Evolutionary conservation across 2,329 filamentous ascomycete genomes (phyloP).

Genomic region (Ceratocystiopsis minuta): DNA sequence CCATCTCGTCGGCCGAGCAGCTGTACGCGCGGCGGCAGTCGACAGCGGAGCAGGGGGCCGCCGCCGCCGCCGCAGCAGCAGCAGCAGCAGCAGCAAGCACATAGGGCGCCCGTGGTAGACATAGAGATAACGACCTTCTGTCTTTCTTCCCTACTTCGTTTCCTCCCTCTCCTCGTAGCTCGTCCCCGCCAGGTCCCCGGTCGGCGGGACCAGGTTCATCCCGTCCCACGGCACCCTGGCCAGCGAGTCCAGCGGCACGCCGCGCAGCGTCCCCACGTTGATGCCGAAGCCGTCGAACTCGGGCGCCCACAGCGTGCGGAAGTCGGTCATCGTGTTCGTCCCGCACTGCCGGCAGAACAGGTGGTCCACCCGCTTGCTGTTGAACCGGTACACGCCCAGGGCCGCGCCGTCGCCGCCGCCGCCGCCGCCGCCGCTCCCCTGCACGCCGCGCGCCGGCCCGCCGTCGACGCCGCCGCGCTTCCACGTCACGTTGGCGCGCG

Average conservation of each 20-base stretch:
- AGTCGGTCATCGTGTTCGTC: slow-evolving; percentile 28
- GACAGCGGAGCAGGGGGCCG: background rate
- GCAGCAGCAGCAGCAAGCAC: background rate
- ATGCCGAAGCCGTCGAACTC: slow-evolving; percentile 21
- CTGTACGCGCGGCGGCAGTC: slow-evolving; percentile 22
- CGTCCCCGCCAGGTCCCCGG: slow-evolving; percentile 20
- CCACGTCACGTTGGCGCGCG: slow-evolving; percentile 22
- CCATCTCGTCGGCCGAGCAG: slow-evolving; percentile 69
- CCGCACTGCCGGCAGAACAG: slow-evolving; percentile 31
- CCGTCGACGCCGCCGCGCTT: slow-evolving; percentile 18
- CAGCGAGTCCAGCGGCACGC: slow-evolving; percentile 22
- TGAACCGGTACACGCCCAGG: slow-evolving; percentile 24
- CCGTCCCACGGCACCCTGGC: slow-evolving; percentile 21
- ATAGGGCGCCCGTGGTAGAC: background rate
- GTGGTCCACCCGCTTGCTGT: slow-evolving; percentile 28
- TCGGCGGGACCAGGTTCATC: slow-evolving; percentile 15
- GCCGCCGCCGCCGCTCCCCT: slow-evolving; percentile 8
- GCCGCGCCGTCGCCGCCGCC: slow-evolving; percentile 22
- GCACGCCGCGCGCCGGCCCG: slow-evolving; percentile 3
- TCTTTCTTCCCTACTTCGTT: background rate
- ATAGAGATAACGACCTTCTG: background rate
- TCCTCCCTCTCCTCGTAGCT: slow-evolving; percentile 10
- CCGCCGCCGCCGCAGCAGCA: slow-evolving; percentile 8
- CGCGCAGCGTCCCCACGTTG: slow-evolving; percentile 25
- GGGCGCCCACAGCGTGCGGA: slow-evolving; percentile 13